Evolutionary conservation across 2,329 filamentous ascomycete species (phyloP).

Genomic region (Cladophialophora immunda): DNA sequence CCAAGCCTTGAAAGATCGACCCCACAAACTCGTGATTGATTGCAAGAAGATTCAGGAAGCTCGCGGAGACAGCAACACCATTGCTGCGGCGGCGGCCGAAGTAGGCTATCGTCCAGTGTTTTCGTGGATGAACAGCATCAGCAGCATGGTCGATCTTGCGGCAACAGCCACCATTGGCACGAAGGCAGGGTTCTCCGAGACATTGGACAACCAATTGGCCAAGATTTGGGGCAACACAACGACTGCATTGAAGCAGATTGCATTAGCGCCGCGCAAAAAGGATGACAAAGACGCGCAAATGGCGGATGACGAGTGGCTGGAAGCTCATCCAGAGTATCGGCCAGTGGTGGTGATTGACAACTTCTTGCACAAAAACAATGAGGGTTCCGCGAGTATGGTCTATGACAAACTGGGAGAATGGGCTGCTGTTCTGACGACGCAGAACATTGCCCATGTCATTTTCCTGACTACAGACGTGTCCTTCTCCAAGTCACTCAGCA

Average conservation of each 20-base stretch:
- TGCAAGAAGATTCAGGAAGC: conserved; percentile 94
- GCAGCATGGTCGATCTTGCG: conserved; percentile 89
- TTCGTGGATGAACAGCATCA: conserved; percentile 94
- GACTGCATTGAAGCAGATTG: conserved; percentile 78
- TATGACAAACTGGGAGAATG: conserved; percentile 84
- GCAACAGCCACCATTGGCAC: conserved; percentile 93
- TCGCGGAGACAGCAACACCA: conserved; percentile 84
- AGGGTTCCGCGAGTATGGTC: conserved; percentile 69
- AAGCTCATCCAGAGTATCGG: conserved; percentile 83
- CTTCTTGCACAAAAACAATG: conserved; percentile 81
- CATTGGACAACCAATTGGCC: conserved; percentile 83
- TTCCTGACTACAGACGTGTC: conserved; percentile 91
- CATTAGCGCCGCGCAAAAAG: conserved; percentile 73
- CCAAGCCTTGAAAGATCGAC: conserved; percentile 76
- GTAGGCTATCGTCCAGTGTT: conserved; percentile 95
- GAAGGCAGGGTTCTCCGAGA: conserved; percentile 94
- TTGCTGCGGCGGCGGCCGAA: conserved; percentile 78
- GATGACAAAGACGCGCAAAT: conserved; percentile 76
- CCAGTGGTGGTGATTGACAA: conserved; percentile 91
- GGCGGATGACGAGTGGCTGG: conserved; percentile 85
- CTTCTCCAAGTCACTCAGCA: conserved; percentile 85
- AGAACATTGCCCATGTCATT: conserved; percentile 91
- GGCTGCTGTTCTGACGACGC: conserved; percentile 84
- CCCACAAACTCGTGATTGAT: conserved; percentile 82
- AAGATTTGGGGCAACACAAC: conserved; percentile 90